phyloP scores from a whole-genome alignment of 805 yeast species.

The Candida sakaeoensis region DNA sequence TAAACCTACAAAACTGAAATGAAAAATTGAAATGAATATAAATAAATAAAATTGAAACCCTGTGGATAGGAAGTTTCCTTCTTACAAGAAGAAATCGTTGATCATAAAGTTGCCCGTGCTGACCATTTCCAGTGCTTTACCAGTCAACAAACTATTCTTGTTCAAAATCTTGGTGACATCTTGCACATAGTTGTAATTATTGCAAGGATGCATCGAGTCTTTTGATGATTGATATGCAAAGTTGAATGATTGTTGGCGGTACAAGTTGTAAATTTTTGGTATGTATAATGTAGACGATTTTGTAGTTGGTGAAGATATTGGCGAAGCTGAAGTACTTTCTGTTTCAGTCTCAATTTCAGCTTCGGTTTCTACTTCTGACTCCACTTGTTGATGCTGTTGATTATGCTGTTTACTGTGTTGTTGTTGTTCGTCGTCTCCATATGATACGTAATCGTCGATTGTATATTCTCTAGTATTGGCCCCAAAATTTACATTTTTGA shows the following conservation, averaged over 20 bases:
- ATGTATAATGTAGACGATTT: constrained; percentile 9
- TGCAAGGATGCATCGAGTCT: constrained; percentile 21
- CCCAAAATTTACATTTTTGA: constrained; percentile 33
- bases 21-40: background rate
- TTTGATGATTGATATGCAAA: constrained; percentile 6
- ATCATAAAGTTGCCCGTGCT: constrained; percentile 39
- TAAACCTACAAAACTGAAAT: background rate
- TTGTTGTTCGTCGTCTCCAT: constrained; percentile 19
- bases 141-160: constrained; percentile 32
- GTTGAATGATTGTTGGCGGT: constrained; percentile 9
- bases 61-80: too few relatives aligned
- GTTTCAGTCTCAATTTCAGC: background rate
- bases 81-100: constrained; percentile 40
- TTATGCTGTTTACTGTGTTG: too few relatives aligned
- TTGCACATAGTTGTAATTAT: constrained; percentile 7
- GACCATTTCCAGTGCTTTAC: constrained; percentile 43
- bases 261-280: constrained; percentile 10
- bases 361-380: too few relatives aligned
- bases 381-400: too few relatives aligned
- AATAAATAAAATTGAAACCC: too few relatives aligned
- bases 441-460: constrained; percentile 34
- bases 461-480: constrained; percentile 20
- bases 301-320: constrained; percentile 10
- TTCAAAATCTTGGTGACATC: constrained; percentile 33
- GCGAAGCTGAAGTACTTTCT: constrained; percentile 2